Conservation (phyloP, 2,329 filamentous ascomycete species). For the Drechmeria coniospora region DNA sequence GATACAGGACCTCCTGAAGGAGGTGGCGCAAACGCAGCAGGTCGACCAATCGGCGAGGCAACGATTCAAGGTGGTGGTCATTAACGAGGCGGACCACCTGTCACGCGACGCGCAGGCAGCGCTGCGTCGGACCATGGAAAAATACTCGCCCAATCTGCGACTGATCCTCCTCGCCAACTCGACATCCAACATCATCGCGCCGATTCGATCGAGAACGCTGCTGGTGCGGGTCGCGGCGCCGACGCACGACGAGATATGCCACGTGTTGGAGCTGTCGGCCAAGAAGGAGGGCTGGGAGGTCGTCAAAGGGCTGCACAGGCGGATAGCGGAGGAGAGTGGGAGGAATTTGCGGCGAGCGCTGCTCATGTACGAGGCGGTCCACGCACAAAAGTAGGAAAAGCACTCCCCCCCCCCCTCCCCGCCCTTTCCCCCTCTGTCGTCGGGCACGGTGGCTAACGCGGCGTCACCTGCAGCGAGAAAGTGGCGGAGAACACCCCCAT, state of each 20-base stretch:
- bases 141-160: slow-evolving; percentile 89
- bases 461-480: slow-evolving; percentile 54
- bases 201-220: slow-evolving; percentile 81
- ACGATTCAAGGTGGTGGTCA: slow-evolving; percentile 95
- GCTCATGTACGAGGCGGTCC: slow-evolving; percentile 92
- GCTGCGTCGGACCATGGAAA: slow-evolving; percentile 92
- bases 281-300: slow-evolving; percentile 76
- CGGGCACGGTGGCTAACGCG: slow-evolving; percentile 13
- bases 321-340: slow-evolving; percentile 81
- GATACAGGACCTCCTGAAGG: slow-evolving; percentile 87
- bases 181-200: slow-evolving; percentile 97
- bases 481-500: slow-evolving; percentile 78
- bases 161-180: slow-evolving; percentile 89
- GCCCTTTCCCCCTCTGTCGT: neutral
- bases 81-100: slow-evolving; percentile 95
- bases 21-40: slow-evolving; percentile 97
- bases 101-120: slow-evolving; percentile 92
- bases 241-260: slow-evolving; percentile 68
- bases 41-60: slow-evolving; percentile 87
- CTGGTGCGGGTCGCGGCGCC: slow-evolving; percentile 86
- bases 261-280: slow-evolving; percentile 53
- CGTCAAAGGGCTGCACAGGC: slow-evolving; percentile 58
- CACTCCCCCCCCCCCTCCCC: neutral
- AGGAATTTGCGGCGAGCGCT: slow-evolving; percentile 80
- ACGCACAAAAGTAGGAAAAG: slow-evolving; percentile 87